Conservation (phyloP, 495 filamentous ascomycete species). For the Aspergillus olivimuriae region DNA sequence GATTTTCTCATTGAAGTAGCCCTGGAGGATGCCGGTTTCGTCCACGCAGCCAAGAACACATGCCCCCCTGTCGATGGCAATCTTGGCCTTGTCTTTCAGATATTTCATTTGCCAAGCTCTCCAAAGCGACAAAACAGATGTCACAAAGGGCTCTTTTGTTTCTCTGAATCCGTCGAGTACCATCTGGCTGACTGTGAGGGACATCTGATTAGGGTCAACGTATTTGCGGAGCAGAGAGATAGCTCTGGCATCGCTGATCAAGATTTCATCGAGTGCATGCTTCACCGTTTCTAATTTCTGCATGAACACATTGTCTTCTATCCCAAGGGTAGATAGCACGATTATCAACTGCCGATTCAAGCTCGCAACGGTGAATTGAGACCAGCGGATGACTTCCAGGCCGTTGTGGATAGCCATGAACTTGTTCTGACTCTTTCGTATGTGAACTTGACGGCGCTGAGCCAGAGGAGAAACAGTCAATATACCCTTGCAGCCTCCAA, state of each 20-base stretch:
- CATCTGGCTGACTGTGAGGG: conserved; percentile 66
- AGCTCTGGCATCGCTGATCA: conserved; percentile 57
- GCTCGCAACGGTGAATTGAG: conserved; percentile 64
- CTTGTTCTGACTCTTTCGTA: conserved; percentile 81
- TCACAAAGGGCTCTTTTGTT: conserved; percentile 71
- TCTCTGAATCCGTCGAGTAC: conserved; percentile 74
- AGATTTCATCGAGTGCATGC: conserved; percentile 55
- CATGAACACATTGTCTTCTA: conserved; percentile 61
- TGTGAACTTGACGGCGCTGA: conserved; percentile 55
- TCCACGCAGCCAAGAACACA: conserved; percentile 87
- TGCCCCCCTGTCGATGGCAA: conserved; percentile 74
- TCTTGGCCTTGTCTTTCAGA: conserved; percentile 88
- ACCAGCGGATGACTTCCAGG: conserved; percentile 79
- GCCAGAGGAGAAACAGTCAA: conserved; percentile 63
- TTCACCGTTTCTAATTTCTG: conserved; percentile 61
- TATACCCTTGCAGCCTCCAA: conserved; percentile 89
- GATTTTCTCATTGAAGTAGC: conserved; percentile 45
- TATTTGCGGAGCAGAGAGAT: conserved; percentile 59
- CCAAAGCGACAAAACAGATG: conserved; percentile 69
- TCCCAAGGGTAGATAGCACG: conserved; percentile 71
- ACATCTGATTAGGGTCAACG: conserved; percentile 82
- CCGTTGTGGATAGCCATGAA: conserved; percentile 65
- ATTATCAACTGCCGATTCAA: conserved; percentile 88
- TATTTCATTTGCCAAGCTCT: conserved; percentile 74
- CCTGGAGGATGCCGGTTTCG: conserved; percentile 69